These are phyloP conservation scores for Phytophthora constricta DNA, from an alignment of 352 stramenopile species.

Conservation along the genomic window DNA sequence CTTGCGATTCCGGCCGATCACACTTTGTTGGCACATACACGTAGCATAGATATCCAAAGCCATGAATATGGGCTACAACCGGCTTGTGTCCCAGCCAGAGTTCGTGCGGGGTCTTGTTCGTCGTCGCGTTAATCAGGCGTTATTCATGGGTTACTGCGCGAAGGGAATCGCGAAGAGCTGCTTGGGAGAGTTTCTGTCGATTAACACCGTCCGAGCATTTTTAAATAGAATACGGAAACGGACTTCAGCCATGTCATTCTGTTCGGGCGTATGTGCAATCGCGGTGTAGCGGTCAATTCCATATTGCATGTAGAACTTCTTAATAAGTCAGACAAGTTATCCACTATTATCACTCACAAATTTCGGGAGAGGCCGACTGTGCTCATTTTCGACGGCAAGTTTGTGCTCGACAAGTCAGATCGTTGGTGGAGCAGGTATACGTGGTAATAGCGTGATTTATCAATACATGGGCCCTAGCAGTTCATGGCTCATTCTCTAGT, in stretches of 20 bases:
- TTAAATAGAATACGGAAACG: neutral
- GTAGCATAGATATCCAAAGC: neutral
- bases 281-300: neutral
- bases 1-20: neutral
- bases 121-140: too few species aligned
- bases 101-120: neutral
- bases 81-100: neutral
- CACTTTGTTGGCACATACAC: neutral
- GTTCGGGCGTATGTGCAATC: neutral
- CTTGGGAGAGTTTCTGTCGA: neutral
- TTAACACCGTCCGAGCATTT: neutral
- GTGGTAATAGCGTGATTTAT: slow-evolving; percentile 4
- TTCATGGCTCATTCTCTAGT: too few species aligned
- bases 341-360: slow-evolving; percentile 3
- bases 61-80: neutral
- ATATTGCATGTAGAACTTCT: neutral
- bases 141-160: neutral
- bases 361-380: neutral
- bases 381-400: slow-evolving; percentile 4
- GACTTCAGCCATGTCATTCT: neutral
- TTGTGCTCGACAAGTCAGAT: neutral
- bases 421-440: neutral
- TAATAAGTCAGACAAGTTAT: neutral
- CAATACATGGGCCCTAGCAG: slow-evolving; percentile 5
- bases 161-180: neutral